phyloP scores from a whole-genome alignment of 768 basidiomycete genomes.

The Tremella mesenterica region DNA sequence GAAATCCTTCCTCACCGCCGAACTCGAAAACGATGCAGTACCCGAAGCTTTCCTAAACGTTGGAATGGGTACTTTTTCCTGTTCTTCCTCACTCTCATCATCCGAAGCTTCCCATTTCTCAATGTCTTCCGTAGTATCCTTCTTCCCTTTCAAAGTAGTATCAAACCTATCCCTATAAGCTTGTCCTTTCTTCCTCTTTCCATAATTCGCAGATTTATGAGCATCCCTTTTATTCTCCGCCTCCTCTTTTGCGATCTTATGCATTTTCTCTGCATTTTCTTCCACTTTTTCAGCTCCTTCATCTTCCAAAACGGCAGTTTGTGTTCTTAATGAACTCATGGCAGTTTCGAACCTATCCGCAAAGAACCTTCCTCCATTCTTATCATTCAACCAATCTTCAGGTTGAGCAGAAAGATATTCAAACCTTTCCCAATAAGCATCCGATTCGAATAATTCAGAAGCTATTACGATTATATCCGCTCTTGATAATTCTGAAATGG shows the following conservation, averaged over 20 bases:
- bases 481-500: constrained; percentile 63
- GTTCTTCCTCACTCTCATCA: constrained; percentile 48
- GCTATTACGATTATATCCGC: constrained; percentile 83
- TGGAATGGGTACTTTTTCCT: constrained; percentile 19
- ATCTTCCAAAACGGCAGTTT: constrained; percentile 60
- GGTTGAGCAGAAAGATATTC: constrained; percentile 34
- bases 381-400: constrained; percentile 46
- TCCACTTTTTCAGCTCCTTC: constrained; percentile 59
- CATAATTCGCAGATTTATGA: constrained; percentile 32
- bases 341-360: constrained; percentile 65
- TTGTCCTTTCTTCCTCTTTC: constrained; percentile 36
- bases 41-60: constrained; percentile 22
- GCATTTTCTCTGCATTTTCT: constrained; percentile 57
- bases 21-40: constrained; percentile 50
- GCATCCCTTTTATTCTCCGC: constrained; percentile 41
- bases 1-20: constrained; percentile 63
- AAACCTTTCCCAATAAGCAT: constrained; percentile 49
- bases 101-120: constrained; percentile 35
- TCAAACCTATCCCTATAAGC: constrained; percentile 33
- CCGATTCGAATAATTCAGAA: constrained; percentile 73
- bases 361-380: constrained; percentile 72
- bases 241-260: constrained; percentile 52
- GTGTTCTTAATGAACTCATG: constrained; percentile 54
- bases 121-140: constrained; percentile 52
- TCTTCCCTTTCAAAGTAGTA: constrained; percentile 14